Evolutionary conservation across 2,329 filamentous ascomycete genomes (phyloP).

Genomic region (Rutstroemia sp.): DNA sequence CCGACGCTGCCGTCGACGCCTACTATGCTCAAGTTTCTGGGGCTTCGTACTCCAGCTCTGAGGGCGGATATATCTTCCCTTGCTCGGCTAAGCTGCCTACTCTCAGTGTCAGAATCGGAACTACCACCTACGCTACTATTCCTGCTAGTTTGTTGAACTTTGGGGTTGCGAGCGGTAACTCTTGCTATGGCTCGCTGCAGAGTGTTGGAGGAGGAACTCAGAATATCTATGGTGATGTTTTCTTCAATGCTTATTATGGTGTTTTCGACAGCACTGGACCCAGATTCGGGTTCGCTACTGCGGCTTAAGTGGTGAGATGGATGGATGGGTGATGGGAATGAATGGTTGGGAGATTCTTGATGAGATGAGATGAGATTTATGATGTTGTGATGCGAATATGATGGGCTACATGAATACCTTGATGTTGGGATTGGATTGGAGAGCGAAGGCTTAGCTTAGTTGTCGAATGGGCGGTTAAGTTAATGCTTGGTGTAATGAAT

Average conservation of each 20-base stretch:
- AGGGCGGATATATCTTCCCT: slow-evolving; percentile 32
- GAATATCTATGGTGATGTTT: slow-evolving; percentile 29
- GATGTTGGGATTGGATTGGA: too few relatives aligned
- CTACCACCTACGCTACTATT: slow-evolving; percentile 27
- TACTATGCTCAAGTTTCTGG: slow-evolving; percentile 33
- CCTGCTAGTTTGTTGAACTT: slow-evolving; percentile 32
- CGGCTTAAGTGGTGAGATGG: too few relatives aligned
- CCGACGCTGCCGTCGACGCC: slow-evolving; percentile 26
- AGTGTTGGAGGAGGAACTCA: slow-evolving; percentile 22
- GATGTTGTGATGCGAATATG: too few relatives aligned
- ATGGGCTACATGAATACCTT: too few relatives aligned
- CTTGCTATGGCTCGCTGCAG: slow-evolving; percentile 34
- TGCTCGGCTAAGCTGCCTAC: slow-evolving; percentile 30
- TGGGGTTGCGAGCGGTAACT: slow-evolving; percentile 12
- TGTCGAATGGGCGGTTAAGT: too few relatives aligned
- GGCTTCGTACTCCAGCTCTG: slow-evolving; percentile 21
- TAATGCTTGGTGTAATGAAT: too few relatives aligned
- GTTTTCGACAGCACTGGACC: slow-evolving; percentile 24
- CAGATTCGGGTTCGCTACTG: too few relatives aligned
- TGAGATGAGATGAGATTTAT: too few relatives aligned
- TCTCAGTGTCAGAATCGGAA: slow-evolving; percentile 30
- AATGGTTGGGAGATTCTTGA: too few relatives aligned
- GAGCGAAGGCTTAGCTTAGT: too few relatives aligned
- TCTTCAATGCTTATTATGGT: slow-evolving; percentile 28
- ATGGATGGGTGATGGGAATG: too few relatives aligned